Evolutionary conservation across 495 filamentous ascomycete species (phyloP).

Genomic region (Diplogelasinospora grovesii): DNA sequence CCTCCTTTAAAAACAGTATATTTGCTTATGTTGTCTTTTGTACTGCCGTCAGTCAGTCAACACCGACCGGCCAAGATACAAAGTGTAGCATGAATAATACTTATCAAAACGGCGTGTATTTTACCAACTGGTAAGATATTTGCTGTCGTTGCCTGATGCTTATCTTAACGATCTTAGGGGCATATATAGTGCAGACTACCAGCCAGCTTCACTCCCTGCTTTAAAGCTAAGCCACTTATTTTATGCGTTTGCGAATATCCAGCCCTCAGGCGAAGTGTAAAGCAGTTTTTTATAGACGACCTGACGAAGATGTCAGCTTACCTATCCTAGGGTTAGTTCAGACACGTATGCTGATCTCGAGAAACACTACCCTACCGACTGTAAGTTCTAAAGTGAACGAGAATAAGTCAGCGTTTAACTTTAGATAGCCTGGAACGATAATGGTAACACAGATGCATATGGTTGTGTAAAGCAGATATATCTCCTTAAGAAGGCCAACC

Average conservation of each 20-base stretch:
- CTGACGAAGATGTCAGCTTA: too few relatives aligned
- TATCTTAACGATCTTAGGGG: slow-evolving; percentile 46
- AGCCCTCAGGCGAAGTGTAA: slow-evolving; percentile 75
- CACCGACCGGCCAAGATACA: too few relatives aligned
- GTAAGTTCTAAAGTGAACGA: slow-evolving; percentile 21
- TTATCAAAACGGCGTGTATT: slow-evolving; percentile 42
- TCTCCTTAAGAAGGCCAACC: slow-evolving; percentile 75
- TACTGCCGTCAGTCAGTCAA: too few relatives aligned
- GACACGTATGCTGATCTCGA: slow-evolving; percentile 59
- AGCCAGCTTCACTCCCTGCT: slow-evolving; percentile 73
- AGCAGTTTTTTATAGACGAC: too few relatives aligned
- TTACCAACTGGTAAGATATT: slow-evolving; percentile 37
- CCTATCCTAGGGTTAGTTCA: too few relatives aligned
- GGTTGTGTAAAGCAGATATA: slow-evolving; percentile 83
- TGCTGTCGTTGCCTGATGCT: not conserved
- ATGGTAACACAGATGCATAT: slow-evolving; percentile 63
- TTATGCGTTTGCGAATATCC: slow-evolving; percentile 84
- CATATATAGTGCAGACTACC: slow-evolving; percentile 77
- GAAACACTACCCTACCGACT: slow-evolving; percentile 60
- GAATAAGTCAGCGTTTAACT: not conserved
- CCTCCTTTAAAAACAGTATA: too few relatives aligned
- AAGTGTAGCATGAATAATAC: too few relatives aligned
- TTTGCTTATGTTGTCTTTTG: too few relatives aligned
- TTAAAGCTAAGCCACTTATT: slow-evolving; percentile 79
- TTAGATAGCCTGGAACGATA: slow-evolving; percentile 36